A percentile compares a stretch with the other conserved stretches of the same genome.
These are phyloP conservation scores for Aurinia saxatilis DNA, from an alignment of 345 rosid genomes.

Conservation along the genomic window DNA sequence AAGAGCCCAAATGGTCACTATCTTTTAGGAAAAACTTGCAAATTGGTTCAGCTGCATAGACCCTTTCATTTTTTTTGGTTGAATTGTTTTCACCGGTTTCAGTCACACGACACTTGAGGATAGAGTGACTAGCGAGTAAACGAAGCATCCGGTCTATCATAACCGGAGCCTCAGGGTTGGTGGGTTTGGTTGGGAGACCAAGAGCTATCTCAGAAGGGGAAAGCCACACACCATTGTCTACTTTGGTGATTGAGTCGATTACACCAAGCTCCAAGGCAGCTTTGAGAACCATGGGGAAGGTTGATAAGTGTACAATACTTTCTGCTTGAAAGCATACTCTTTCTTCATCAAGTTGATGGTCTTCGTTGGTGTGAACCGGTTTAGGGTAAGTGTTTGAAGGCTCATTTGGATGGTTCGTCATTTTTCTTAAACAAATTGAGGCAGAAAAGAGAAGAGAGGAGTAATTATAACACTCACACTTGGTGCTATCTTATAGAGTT, in stretches of 20 bases:
- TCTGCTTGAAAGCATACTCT: not conserved
- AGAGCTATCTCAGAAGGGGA: slow-evolving; percentile 34
- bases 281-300: slow-evolving; percentile 34
- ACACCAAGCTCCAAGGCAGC: slow-evolving; percentile 36
- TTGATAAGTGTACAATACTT: not conserved
- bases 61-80: not conserved
- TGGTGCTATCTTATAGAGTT: too few species aligned
- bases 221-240: slow-evolving; percentile 22
- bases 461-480: not conserved
- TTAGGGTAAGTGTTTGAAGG: not conserved
- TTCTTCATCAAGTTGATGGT: not conserved
- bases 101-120: slow-evolving; percentile 25
- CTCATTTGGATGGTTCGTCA: not conserved
- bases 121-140: slow-evolving; percentile 30
- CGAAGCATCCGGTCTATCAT: slow-evolving; percentile 40
- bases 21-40: not conserved
- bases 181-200: not conserved
- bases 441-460: not conserved
- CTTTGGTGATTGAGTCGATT: slow-evolving; percentile 34
- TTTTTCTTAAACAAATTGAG: not conserved
- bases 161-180: slow-evolving; percentile 25
- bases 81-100: not conserved
- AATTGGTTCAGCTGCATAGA: not conserved
- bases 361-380: not conserved
- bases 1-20: not conserved